phyloP scores from a whole-genome alignment of 306 rosid genomes.

The Begonia peltatifolia region DNA sequence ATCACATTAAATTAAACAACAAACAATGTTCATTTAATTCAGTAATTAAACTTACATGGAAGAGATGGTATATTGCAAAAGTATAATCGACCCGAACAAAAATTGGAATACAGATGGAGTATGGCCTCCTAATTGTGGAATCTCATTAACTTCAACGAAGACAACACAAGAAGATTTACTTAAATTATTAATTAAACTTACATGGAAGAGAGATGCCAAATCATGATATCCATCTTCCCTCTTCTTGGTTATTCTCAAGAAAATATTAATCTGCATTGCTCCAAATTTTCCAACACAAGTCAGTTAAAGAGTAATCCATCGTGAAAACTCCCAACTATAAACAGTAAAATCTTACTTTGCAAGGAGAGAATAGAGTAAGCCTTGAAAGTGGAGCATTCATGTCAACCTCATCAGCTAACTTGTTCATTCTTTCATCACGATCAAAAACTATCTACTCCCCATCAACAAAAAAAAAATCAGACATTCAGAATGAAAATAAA shows the following conservation, averaged over 20 bases:
- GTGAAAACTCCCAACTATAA: constrained; percentile 4
- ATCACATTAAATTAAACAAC: background rate
- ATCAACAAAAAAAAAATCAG: constrained; percentile 14
- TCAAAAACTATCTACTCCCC: constrained; percentile 53
- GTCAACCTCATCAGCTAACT: constrained; percentile 63
- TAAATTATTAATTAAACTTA: constrained; percentile 23
- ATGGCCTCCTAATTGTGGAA: background rate
- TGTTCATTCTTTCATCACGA: constrained; percentile 74
- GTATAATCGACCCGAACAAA: background rate
- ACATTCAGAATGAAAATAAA: background rate
- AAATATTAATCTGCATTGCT: constrained; percentile 51
- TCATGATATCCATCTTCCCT: constrained; percentile 97
- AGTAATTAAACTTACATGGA: constrained; percentile 37
- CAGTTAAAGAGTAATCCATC: constrained; percentile 4
- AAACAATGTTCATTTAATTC: constrained; percentile 7
- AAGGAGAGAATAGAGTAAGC: constrained; percentile 85
- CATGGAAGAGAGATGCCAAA: constrained; percentile 94
- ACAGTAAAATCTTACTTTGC: constrained; percentile 52
- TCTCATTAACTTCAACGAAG: background rate
- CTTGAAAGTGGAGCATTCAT: constrained; percentile 68
- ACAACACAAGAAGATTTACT: constrained; percentile 8
- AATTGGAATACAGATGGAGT: background rate
- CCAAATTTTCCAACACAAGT: no score
- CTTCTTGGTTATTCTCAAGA: constrained; percentile 80
- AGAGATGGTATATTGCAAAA: background rate